Percentiles rank a stretch among this genome's conserved stretches.
Evolutionary conservation across 2,329 filamentous ascomycete genomes (phyloP).

Genomic region (Tolypocladium album): DNA sequence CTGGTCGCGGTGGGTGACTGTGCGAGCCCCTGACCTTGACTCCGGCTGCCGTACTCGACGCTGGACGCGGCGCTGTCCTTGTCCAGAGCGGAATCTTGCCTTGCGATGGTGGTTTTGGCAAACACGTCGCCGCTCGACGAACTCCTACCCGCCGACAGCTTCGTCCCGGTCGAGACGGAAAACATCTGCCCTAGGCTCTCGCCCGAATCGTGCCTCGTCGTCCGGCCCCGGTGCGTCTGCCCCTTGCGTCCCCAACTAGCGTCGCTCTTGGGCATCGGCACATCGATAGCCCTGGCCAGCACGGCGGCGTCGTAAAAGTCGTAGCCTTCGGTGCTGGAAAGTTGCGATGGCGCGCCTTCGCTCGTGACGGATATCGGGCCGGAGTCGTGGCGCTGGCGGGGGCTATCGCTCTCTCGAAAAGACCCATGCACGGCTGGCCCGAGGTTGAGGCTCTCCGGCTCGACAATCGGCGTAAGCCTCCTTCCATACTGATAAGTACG

Average conservation of each 20-base stretch:
- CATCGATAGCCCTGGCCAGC: slow-evolving; percentile 39
- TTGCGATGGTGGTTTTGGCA: slow-evolving; percentile 16
- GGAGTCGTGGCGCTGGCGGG: slow-evolving; percentile 37
- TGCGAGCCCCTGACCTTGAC: slow-evolving; percentile 25
- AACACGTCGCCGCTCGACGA: slow-evolving; percentile 8
- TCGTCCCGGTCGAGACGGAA: slow-evolving; percentile 41
- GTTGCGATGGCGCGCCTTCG: slow-evolving; percentile 28
- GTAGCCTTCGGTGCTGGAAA: slow-evolving; percentile 49
- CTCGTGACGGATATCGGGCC: slow-evolving; percentile 39
- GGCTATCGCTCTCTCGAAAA: slow-evolving; percentile 17
- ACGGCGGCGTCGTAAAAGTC: slow-evolving; percentile 56
- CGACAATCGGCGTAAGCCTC: slow-evolving; percentile 35
- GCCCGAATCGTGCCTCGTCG: slow-evolving; percentile 41
- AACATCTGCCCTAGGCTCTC: slow-evolving; percentile 50
- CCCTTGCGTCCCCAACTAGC: slow-evolving; percentile 19
- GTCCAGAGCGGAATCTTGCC: slow-evolving; percentile 15
- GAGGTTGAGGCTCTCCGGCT: slow-evolving; percentile 38
- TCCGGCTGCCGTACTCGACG: slow-evolving; percentile 33
- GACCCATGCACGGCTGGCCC: slow-evolving; percentile 33
- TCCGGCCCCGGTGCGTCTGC: slow-evolving; percentile 14
- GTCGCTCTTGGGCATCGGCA: slow-evolving; percentile 30
- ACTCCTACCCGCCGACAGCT: slow-evolving; percentile 7
- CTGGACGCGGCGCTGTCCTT: slow-evolving; percentile 18
- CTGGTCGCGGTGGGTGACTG: slow-evolving; percentile 11
- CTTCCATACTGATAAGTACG: slow-evolving; percentile 21